Conservation (phyloP, 345 rosid species). For the Gossypium anomalum region DNA sequence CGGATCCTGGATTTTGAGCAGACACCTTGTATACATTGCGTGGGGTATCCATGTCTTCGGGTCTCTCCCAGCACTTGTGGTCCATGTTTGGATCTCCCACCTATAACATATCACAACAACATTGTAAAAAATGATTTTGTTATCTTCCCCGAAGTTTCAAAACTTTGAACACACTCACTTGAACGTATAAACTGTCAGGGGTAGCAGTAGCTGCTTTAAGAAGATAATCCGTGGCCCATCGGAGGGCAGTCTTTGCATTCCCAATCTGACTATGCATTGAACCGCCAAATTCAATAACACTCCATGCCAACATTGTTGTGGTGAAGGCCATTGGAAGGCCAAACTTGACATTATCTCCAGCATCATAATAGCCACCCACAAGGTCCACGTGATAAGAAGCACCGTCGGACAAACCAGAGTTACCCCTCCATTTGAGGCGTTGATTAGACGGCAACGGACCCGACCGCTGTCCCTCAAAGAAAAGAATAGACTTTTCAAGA, state of each 20-base stretch:
- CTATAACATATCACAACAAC: constrained; percentile 26
- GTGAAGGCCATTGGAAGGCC: constrained; percentile 83
- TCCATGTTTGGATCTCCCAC: constrained; percentile 72
- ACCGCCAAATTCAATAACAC: constrained; percentile 64
- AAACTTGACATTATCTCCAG: constrained; percentile 77
- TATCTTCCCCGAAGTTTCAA: not conserved
- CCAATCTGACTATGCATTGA: constrained; percentile 46
- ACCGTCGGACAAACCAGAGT: constrained; percentile 65
- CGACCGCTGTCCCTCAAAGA: constrained; percentile 74
- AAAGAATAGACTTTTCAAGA: constrained; percentile 57
- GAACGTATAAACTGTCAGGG: constrained; percentile 55
- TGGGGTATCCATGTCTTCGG: constrained; percentile 75
- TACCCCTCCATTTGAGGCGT: constrained; percentile 50
- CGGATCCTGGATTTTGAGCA: constrained; percentile 60
- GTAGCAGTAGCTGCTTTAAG: constrained; percentile 56
- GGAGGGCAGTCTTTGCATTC: constrained; percentile 51
- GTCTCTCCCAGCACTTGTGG: constrained; percentile 75
- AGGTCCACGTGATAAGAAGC: constrained; percentile 52
- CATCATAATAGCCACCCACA: constrained; percentile 77
- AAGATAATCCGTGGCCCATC: constrained; percentile 75
- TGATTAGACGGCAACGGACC: constrained; percentile 58
- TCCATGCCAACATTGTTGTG: constrained; percentile 65
- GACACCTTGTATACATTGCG: constrained; percentile 60
- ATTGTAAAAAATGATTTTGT: not conserved
- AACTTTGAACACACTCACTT: constrained; percentile 31